phyloP scores from a whole-genome alignment of 352 stramenopile species.

The Phytophthora cryptogea region DNA sequence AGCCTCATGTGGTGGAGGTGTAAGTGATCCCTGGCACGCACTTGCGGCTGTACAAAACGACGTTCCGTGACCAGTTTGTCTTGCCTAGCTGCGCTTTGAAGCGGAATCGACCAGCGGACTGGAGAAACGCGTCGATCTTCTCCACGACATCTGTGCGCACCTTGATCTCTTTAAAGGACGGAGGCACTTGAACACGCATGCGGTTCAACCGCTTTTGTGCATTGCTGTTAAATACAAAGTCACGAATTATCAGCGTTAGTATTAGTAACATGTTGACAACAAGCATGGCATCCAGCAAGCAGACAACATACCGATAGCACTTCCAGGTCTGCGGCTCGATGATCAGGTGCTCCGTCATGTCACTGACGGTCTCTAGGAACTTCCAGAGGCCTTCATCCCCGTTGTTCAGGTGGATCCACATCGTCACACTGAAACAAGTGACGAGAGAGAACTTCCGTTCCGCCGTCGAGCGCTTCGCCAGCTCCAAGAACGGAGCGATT shows the following conservation, averaged over 20 bases:
- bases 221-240: conserved; percentile 40
- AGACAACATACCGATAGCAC: conserved; percentile 64
- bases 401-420: conserved; percentile 90
- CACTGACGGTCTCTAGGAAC: conserved; percentile 66
- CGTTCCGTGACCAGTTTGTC: conserved; percentile 80
- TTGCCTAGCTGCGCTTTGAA: conserved; percentile 69
- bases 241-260: conserved; percentile 7
- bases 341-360: conserved; percentile 72
- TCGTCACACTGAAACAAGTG: conserved; percentile 85
- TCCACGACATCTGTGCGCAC: conserved; percentile 66
- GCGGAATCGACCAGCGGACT: conserved; percentile 59
- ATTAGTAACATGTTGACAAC: no score
- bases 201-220: conserved; percentile 69
- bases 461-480: conserved; percentile 37
- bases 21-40: conserved; percentile 54
- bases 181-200: conserved; percentile 50
- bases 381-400: conserved; percentile 79
- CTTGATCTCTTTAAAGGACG: conserved; percentile 65
- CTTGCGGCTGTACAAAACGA: conserved; percentile 72
- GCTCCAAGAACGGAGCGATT: conserved; percentile 47
- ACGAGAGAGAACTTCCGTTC: conserved; percentile 69
- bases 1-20: conserved; percentile 13
- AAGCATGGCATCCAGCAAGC: no score
- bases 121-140: conserved; percentile 67
- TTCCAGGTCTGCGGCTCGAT: conserved; percentile 87